Conservation (phyloP, 768 basidiomycete species). For the Suillus hirtellus region DNA sequence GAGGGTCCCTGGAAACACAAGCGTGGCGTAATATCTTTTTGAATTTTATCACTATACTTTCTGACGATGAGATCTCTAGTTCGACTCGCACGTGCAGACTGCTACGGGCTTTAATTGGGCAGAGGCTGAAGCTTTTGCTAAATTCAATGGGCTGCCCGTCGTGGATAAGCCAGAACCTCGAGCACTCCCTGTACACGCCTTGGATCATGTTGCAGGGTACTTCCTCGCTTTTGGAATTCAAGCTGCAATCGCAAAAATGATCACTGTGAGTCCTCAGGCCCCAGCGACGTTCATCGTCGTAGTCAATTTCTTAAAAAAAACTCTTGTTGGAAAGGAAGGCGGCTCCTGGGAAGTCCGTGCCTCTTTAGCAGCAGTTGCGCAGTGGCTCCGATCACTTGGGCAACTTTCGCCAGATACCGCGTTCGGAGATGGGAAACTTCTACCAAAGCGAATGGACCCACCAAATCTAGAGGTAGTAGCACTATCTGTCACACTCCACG, state of each 20-base stretch:
- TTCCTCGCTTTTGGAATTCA: constrained; percentile 59
- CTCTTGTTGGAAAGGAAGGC: constrained; percentile 45
- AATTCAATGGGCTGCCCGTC: constrained; percentile 23
- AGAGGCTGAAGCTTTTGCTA: constrained; percentile 50
- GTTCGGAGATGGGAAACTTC: constrained; percentile 40
- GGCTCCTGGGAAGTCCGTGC: constrained; percentile 62
- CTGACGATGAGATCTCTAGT: constrained; percentile 36
- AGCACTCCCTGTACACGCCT: constrained; percentile 55
- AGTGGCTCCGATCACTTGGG: constrained; percentile 59
- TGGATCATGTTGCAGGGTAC: constrained; percentile 63
- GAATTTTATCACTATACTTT: background rate
- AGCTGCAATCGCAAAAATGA: constrained; percentile 52
- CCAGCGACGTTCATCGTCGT: background rate
- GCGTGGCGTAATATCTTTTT: constrained; percentile 43
- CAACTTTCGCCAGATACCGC: constrained; percentile 40
- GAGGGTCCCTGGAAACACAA: constrained; percentile 56
- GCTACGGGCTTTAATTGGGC: constrained; percentile 60
- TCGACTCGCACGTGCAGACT: constrained; percentile 66
- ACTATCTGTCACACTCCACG: constrained; percentile 33
- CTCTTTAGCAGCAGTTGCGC: constrained; percentile 55
- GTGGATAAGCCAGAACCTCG: constrained; percentile 19
- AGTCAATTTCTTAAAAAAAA: background rate
- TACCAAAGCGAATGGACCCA: constrained; percentile 39
- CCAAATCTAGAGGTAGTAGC: constrained; percentile 39
- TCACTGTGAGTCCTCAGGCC: constrained; percentile 39